Base-by-base conservation (phyloP, 768 basidiomycete species). In the Tricholomella constricta region DNA sequence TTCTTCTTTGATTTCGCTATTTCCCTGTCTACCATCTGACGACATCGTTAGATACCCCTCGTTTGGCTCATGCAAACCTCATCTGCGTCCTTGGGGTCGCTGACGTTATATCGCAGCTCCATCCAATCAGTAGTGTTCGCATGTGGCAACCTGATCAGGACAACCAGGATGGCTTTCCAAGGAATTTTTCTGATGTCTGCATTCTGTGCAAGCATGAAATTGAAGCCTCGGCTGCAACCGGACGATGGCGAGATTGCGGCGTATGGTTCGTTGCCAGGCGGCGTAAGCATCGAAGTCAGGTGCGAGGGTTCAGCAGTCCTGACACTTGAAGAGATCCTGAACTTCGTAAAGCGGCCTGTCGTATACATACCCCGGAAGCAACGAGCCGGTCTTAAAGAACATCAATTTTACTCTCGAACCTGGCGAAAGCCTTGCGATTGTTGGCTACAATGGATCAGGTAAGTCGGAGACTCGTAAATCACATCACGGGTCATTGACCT, bases 181-280 rank as follows among this genome's bases (percentile, higher is more conserved):
- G 83, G 84, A 27, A 79, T 94, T 45, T 94, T 95, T 72, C 75
- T 91, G 54, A 87, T 94, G 84, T 88, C 86, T 43, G 91, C 92
- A 6, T 94, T 92, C 64, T 85, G 82, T 61, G 89, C 89, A 40
- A 86, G 88, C 43, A 85, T 84, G 75, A 78, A 80, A 58, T 70
- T 92, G 55, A 80, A 82, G 57, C 88, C 88, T 23, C 78, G 78
- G 57, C 67, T 93, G 34, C 81, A 86, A 56, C 89, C 89, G 27
- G 70, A 69, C 46, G 72, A 79, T 23, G 80, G 83, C 45, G 78
- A 84, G 43, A 62, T 66, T 22, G 70, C 79, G 35, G 69, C 65
- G 26, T 91, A 85, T 65, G 69, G 67, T 44, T 69, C 75, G 35
- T 58, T 71, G 29, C 66, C 72, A 8, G 74, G 73, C 26, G 93